phyloP scores from a whole-genome alignment of 75 land plant species.

The Selaginella moellendorffii region DNA sequence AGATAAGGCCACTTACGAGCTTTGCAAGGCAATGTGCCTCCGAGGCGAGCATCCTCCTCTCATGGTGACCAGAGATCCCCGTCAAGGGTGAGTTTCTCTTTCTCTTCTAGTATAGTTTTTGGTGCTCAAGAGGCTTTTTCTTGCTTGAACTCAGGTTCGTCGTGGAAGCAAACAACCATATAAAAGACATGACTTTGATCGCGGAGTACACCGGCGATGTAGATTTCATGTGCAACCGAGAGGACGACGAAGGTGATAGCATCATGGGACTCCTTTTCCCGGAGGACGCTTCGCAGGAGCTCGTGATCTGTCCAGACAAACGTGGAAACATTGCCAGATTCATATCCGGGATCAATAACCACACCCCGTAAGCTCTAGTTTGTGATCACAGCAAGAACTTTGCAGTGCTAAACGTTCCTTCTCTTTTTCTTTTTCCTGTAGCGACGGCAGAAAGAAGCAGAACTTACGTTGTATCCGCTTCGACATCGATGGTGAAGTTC shows the following conservation, averaged over 20 bases:
- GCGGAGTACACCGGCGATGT: constrained; percentile 77
- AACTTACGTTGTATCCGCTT: constrained; percentile 81
- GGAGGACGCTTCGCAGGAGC: constrained; percentile 29
- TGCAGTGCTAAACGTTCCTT: not conserved
- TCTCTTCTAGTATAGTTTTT: not conserved
- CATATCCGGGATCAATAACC: constrained; percentile 76
- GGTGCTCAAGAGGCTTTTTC: too few species aligned
- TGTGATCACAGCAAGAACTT: not conserved
- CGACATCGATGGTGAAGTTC: constrained; percentile 66
- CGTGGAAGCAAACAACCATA: constrained; percentile 56
- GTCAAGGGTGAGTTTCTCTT: constrained; percentile 47
- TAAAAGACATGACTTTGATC: constrained; percentile 58
- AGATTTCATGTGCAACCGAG: constrained; percentile 57
- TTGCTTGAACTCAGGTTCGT: constrained; percentile 60
- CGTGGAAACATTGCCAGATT: constrained; percentile 67
- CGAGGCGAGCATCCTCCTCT: constrained; percentile 73
- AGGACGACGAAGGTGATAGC: constrained; percentile 69
- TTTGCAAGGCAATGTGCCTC: constrained; percentile 57
- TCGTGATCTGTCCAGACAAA: constrained; percentile 73
- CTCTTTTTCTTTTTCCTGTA: constrained; percentile 20
- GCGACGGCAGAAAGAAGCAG: constrained; percentile 88
- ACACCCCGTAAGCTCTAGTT: constrained; percentile 34
- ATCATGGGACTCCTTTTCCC: constrained; percentile 61
- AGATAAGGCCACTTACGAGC: constrained; percentile 43
- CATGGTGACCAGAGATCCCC: constrained; percentile 52